Evolutionary conservation across 495 filamentous ascomycete genomes (phyloP).

Genomic region (Podospora pseudocomata): DNA sequence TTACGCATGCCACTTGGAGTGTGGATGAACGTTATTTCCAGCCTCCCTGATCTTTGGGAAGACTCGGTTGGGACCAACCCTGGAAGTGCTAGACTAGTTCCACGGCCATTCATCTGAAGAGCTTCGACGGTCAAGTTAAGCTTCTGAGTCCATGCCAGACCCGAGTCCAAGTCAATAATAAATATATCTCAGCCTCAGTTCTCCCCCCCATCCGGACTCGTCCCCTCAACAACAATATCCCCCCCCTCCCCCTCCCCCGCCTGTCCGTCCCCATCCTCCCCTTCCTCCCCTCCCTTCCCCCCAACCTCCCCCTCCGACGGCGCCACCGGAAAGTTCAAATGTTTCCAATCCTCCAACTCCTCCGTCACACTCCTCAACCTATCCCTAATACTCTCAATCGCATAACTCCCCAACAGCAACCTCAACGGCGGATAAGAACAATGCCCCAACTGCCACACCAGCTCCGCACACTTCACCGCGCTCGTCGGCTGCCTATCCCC

Average conservation of each 20-base stretch:
- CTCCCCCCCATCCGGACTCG: not conserved
- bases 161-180: no score
- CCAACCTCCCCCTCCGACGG: slow-evolving; percentile 30
- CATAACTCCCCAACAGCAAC: slow-evolving; percentile 83
- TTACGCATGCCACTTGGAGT: not conserved
- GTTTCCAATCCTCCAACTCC: slow-evolving; percentile 90
- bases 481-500: slow-evolving; percentile 88
- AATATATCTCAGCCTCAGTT: no score
- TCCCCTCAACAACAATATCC: slow-evolving; percentile 4
- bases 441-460: slow-evolving; percentile 94
- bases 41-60: no score
- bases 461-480: slow-evolving; percentile 88
- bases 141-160: no score
- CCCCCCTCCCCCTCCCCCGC: slow-evolving; percentile 29
- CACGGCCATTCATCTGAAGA: no score
- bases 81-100: no score
- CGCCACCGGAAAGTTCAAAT: slow-evolving; percentile 59
- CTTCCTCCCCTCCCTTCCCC: slow-evolving; percentile 18
- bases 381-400: slow-evolving; percentile 92
- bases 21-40: not conserved
- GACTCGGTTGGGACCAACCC: no score
- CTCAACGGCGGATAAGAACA: slow-evolving; percentile 85
- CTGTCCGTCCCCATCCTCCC: slow-evolving; percentile 18
- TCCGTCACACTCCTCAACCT: slow-evolving; percentile 84
- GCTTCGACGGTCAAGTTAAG: no score